Evolutionary conservation across 2,329 filamentous ascomycete species (phyloP).

Genomic region (Pseudonectria foliicola): DNA sequence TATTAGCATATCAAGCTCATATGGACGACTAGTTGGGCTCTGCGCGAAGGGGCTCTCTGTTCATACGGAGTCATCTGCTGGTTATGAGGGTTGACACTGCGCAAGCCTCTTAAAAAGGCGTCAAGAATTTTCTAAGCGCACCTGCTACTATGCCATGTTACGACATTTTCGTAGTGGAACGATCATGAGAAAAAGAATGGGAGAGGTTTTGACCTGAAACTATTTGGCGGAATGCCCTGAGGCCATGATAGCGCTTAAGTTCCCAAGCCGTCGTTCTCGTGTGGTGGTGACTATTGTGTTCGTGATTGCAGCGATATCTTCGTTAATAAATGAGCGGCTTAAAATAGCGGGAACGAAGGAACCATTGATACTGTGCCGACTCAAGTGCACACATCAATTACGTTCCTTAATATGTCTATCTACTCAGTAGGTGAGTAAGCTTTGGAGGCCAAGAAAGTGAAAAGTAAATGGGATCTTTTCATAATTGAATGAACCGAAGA

Average conservation of each 20-base stretch:
- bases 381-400: too few relatives aligned
- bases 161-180: constrained; percentile 24
- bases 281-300: too few relatives aligned
- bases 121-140: constrained; percentile 31
- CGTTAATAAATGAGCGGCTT: too few relatives aligned
- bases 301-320: too few relatives aligned
- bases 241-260: constrained; percentile 5
- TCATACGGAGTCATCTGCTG: constrained; percentile 37
- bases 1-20: constrained; percentile 28
- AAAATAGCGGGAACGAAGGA: too few relatives aligned
- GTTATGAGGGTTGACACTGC: constrained; percentile 25
- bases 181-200: constrained; percentile 29
- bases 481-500: too few relatives aligned
- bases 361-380: too few relatives aligned
- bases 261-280: neutral
- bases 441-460: too few relatives aligned
- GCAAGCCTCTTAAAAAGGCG: constrained; percentile 10
- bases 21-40: constrained; percentile 35
- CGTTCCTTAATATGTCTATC: too few relatives aligned
- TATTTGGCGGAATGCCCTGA: constrained; percentile 31
- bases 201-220: constrained; percentile 26
- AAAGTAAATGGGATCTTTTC: too few relatives aligned
- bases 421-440: too few relatives aligned
- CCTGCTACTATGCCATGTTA: constrained; percentile 25
- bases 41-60: constrained; percentile 33